These are phyloP conservation scores for Selaginella moellendorffii DNA, from an alignment of 75 land plant species.

Conservation along the genomic window DNA sequence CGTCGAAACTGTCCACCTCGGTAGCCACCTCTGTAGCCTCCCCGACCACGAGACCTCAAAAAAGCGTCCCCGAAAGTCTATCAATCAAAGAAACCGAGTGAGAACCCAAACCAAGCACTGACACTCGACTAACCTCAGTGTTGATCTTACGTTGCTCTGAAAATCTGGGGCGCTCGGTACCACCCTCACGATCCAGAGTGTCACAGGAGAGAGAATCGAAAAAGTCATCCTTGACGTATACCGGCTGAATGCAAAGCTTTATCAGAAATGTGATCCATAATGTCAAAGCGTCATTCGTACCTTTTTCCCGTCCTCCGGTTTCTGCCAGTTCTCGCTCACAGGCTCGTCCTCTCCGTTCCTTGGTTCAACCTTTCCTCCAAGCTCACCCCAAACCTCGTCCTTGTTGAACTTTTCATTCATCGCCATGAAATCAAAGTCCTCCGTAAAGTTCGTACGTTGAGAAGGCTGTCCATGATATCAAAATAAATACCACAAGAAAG, in stretches of 20 bases:
- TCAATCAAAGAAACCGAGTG: not conserved
- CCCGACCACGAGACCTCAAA: constrained; percentile 37
- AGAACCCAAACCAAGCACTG: not conserved
- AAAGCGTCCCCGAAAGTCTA: constrained; percentile 70
- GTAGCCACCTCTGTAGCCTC: constrained; percentile 41
- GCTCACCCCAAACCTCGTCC: constrained; percentile 95
- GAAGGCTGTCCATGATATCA: constrained; percentile 25
- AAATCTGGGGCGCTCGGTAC: constrained; percentile 33
- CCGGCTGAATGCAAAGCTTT: too few species aligned
- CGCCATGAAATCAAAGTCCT: constrained; percentile 88
- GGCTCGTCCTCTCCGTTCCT: not conserved
- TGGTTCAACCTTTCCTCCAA: constrained; percentile 38
- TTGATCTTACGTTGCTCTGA: constrained; percentile 73
- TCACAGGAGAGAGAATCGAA: constrained; percentile 79
- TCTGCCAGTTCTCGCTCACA: not conserved
- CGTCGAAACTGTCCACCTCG: constrained; percentile 47
- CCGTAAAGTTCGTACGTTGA: constrained; percentile 48
- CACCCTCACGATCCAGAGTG: constrained; percentile 34
- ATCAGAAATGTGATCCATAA: too few species aligned
- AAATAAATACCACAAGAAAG: too few species aligned
- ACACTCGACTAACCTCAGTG: constrained; percentile 78
- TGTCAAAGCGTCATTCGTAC: not conserved
- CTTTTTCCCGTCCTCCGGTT: not conserved
- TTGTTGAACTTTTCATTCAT: constrained; percentile 98
- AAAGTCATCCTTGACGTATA: constrained; percentile 79